Conservation (phyloP, 306 rosid genomes). For the Sesbania bispinosa region DNA sequence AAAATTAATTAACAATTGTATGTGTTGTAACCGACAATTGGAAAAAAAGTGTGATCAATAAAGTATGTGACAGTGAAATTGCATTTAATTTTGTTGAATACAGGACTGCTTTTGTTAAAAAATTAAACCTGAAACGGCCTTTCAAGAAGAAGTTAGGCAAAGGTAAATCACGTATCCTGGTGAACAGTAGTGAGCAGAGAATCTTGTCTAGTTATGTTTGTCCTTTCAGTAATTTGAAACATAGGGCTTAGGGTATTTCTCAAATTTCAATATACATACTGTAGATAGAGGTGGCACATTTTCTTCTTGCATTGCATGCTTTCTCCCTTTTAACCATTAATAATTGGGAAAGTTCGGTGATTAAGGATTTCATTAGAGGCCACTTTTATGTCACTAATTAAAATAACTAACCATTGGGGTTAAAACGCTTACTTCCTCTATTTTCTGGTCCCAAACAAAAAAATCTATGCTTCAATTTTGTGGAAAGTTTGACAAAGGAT, state of each 20-base stretch:
- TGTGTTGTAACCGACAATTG: no score
- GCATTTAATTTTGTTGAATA: conserved; percentile 2
- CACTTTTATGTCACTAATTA: background rate
- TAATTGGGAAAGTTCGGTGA: background rate
- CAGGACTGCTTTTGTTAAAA: background rate
- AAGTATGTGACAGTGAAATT: background rate
- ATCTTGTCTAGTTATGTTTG: conserved; percentile 6
- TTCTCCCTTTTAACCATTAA: background rate
- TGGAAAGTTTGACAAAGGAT: conserved; percentile 22
- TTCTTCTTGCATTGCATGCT: conserved; percentile 16
- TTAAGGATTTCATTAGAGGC: background rate
- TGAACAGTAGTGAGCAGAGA: background rate
- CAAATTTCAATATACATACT: background rate
- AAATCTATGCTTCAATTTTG: background rate
- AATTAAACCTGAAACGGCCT: background rate
- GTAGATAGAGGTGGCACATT: background rate
- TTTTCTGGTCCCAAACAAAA: background rate
- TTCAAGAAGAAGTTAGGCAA: conserved; percentile 24
- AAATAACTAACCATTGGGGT: conserved; percentile 3
- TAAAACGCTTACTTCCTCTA: no score
- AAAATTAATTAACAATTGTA: no score
- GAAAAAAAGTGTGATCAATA: background rate
- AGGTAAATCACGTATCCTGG: conserved; percentile 6
- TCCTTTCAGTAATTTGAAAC: conserved; percentile 13
- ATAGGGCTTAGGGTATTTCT: background rate